Conservation (phyloP, 352 stramenopile genomes). For the Globisporangium yorkense region DNA sequence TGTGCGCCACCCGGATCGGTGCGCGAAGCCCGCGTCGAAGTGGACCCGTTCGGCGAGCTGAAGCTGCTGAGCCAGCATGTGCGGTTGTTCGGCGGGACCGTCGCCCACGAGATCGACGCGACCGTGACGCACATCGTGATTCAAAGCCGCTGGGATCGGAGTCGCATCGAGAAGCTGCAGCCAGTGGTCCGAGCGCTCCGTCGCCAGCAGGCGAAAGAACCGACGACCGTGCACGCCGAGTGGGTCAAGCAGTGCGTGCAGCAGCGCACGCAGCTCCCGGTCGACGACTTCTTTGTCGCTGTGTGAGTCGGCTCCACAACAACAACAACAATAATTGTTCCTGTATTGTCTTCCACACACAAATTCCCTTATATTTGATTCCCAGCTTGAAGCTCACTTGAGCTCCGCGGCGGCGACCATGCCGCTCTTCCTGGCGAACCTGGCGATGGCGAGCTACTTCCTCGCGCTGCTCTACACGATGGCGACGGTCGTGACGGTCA, state of each 20-base stretch:
- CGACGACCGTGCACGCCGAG: conserved; percentile 43
- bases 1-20: background rate
- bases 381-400: background rate
- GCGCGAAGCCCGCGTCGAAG: conserved; percentile 6
- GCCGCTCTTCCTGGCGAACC: conserved; percentile 84
- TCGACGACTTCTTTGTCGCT: conserved; percentile 46
- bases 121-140: conserved; percentile 66
- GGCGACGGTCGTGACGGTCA: conserved; percentile 70
- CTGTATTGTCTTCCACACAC: background rate
- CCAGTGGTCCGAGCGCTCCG: conserved; percentile 44
- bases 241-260: conserved; percentile 55
- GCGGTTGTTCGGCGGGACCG: conserved; percentile 41
- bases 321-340: background rate
- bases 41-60: conserved; percentile 25
- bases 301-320: conserved; percentile 21
- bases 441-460: conserved; percentile 87
- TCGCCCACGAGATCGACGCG: conserved; percentile 32
- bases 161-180: conserved; percentile 31
- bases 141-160: conserved; percentile 12
- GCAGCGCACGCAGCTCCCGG: conserved; percentile 38
- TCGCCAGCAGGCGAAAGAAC: conserved; percentile 36
- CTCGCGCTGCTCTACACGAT: conserved; percentile 85
- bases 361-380: too few species aligned
- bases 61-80: conserved; percentile 58
- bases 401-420: conserved; percentile 19